Evolutionary conservation across 768 basidiomycete genomes (phyloP), one percentile per base, ranked within the genome.

Genomic region (Termitomyces sp.): DNA sequence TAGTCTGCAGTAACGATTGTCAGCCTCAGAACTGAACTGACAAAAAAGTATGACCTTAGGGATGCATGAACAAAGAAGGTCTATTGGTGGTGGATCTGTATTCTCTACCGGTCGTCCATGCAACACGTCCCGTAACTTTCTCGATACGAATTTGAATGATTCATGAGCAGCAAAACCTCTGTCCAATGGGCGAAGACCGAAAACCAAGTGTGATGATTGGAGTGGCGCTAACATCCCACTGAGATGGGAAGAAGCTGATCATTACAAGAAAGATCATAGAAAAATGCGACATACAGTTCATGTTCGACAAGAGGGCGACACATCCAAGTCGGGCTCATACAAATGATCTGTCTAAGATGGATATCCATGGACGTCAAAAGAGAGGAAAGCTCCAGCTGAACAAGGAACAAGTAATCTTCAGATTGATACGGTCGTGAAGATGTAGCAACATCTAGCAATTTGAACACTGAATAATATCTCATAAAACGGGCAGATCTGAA

Each of bases 311-410:
- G 53, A 7, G 78, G 63, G 1, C 68, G 66, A 58, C 81, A 85
- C 42, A 68, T 67, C 93, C 93, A 94, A 5, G 74, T 71, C 0
- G 89, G 82, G 62, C 91, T 92, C 50, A 91, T 60, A 28, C 81
- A 76, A 3, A 78, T 79, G 7, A 94, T 62, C 61, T 89, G 84
- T 3, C 74, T 75, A 17, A 94, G 60, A 15, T 68, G 63, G 33
- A 89, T 63, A 15, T 74, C 64, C 23, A 66, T 66, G 4, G 72
- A 72, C 19, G 10, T 51, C 38, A 74, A 73, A 0, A 75, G 55
- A 64, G 89, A 89, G 50, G 77, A 77, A 7, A 90, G 62, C 59
- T 84, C 80, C 10, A 89, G 60, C 53, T 78, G 74, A 28, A 89
- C 53, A 7, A 75, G 65, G 65, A 82, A 89, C n/a, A 75, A 62